phyloP scores from a whole-genome alignment of 805 yeast genomes.

The Metschnikowia drakensbergensis region DNA sequence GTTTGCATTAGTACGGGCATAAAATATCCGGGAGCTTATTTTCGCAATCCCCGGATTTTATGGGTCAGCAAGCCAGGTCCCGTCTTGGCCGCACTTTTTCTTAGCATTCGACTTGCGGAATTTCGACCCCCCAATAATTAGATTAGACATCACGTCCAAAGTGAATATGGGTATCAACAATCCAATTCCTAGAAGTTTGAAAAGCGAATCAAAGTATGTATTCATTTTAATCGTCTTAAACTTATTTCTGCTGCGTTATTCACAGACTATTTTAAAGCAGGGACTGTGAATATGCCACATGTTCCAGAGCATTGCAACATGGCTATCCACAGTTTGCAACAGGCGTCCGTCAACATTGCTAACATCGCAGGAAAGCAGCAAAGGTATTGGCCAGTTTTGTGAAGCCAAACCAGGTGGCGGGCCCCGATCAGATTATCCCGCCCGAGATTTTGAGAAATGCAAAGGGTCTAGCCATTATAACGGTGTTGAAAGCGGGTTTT shows the following conservation, averaged over 20 bases:
- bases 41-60: slow-evolving; percentile 4
- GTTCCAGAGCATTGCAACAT: not conserved
- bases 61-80: slow-evolving; percentile 1
- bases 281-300: not conserved
- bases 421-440: slow-evolving; percentile 86
- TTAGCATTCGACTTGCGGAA: not conserved
- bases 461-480: slow-evolving; percentile 85
- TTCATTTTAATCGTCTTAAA: not conserved
- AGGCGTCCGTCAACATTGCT: not conserved
- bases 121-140: not conserved
- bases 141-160: not conserved
- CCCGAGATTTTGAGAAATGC: slow-evolving; percentile 84
- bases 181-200: slow-evolving; percentile 89
- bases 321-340: not conserved
- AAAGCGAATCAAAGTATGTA: slow-evolving; percentile 79
- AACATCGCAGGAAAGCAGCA: slow-evolving; percentile 72
- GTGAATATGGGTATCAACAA: slow-evolving; percentile 61
- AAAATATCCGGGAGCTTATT: not conserved
- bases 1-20: too few species aligned
- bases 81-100: slow-evolving; percentile 4
- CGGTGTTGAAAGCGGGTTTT: slow-evolving; percentile 96
- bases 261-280: not conserved
- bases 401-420: slow-evolving; percentile 90
- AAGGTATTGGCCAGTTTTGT: slow-evolving; percentile 83
- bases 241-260: too few species aligned